Base-by-base conservation (phyloP, 306 rosid species). In the Cucumis melo region DNA sequence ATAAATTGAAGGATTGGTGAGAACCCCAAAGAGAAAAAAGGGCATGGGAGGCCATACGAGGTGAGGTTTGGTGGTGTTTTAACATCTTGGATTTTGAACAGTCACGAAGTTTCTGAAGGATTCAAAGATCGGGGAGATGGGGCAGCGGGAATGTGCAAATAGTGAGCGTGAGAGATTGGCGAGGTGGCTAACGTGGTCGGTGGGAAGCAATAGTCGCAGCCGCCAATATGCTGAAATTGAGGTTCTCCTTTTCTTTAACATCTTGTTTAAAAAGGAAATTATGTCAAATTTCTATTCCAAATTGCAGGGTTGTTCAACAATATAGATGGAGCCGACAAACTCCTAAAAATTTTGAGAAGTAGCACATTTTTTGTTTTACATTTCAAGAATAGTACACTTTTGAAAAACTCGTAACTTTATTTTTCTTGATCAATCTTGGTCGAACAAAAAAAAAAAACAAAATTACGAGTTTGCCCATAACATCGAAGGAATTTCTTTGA, bases 171-270 rank as follows among this genome's bases (percentile, higher is more conserved):
- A 63, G 72, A 38, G 72, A 66, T 41, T 71, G 51, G 27, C 54
- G 73, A 78, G 77, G n/a, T 57, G 54, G 73, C 41, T 72, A 74
- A 82, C 85, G 85, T 73, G 82, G 84, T 64, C 79, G 74, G 44
- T 60, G 85, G 77, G 27, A 77, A 75, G 70, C 82, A 80, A 79
- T 82, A 29, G 74, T 48, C 77, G 64, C 77, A 57, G 77, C 77
- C 77, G 64, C 77, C 64, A 74, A 53, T 53, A 16, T 13, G 16
- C 27, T 73, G 29, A 56, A 39, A 10, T 41, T 66, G 19, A 66
- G 32, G 53, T 20, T n/a, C 51, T 39, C 73, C 73, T 39, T 38
- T 65, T 38, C 32, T 13, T 10, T 44, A 44, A 10, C 12, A 46
- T 46, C 53, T 2, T 46, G 17, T 46, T 46, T 12, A 46, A 46